phyloP scores from a whole-genome alignment of 176 grass and related monocot genomes.

The Thalia dealbata region DNA sequence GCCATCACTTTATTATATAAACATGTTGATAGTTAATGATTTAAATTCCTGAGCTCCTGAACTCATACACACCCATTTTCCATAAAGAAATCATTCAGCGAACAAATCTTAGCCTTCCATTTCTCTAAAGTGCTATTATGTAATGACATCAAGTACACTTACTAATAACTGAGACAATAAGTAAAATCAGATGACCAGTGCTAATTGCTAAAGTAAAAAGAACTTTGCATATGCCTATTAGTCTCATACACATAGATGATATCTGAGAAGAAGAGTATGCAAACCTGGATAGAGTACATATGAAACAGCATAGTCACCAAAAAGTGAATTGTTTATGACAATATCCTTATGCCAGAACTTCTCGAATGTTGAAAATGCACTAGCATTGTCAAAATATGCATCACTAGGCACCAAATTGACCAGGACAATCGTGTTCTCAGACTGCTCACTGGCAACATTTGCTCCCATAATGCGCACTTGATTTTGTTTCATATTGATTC shows the following conservation, averaged over 20 bases:
- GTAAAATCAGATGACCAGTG: not conserved
- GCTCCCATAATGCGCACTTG: constrained; percentile 24
- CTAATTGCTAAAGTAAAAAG: not conserved
- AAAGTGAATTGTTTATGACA: constrained; percentile 10
- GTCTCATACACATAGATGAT: no score
- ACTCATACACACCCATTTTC: not conserved
- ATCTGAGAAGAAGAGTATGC: not conserved
- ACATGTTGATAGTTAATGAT: not conserved
- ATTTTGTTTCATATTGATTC: constrained; percentile 15
- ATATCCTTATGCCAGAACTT: constrained; percentile 16
- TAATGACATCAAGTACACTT: not conserved
- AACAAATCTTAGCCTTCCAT: not conserved
- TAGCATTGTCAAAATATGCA: constrained; percentile 1
- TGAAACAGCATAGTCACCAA: constrained; percentile 18
- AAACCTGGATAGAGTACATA: constrained; percentile 20
- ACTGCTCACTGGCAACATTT: constrained; percentile 12
- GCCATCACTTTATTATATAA: not conserved
- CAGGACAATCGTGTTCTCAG: constrained; percentile 5
- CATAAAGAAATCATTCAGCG: not conserved
- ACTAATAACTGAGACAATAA: not conserved
- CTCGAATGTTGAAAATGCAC: constrained; percentile 7
- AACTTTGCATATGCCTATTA: no score
- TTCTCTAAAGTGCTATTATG: not conserved
- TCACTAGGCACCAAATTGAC: constrained; percentile 9
- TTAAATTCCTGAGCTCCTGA: not conserved